Base-by-base conservation (phyloP, 768 basidiomycete genomes). In the Pleurotus salmoneostramineus region DNA sequence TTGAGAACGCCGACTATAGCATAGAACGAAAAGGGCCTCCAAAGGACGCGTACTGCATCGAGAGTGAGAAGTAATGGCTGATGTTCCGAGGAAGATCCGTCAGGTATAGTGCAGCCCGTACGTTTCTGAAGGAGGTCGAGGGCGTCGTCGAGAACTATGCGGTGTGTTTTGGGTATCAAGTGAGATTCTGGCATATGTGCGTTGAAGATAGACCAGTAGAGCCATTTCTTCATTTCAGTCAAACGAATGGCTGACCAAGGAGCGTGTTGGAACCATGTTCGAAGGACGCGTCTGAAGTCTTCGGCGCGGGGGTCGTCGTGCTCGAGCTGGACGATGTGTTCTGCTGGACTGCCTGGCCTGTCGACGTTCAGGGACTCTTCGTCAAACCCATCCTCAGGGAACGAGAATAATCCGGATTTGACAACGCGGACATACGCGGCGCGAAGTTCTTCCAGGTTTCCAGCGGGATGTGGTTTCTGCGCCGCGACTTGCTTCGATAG, bases 191-290 rank as follows among this genome's bases (percentile, higher is more conserved):
- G 85, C 34, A 90, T 74, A 40, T 83, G 76, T 4, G 80, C 75
- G 65, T 88, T 88, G 70, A 86, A 95, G 65, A 90, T 85, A 21
- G 83, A 80, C 93, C 93, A 95, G 57, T 91, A 85, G 33, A 96
- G 73, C 89, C 92, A 95, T 59, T 81, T 75, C 43, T 77, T 77
- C 57, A 92, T 72, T 67, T 93, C 83, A 40, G 80, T 73, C 14
- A 74, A 77, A 45, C 77, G 83, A 58, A 96, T 80, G 10, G 80
- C 74, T 0, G 86, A 86, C 89, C 90, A 96, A 0, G 85, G 83
- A 12, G 78, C 83, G 62, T 83, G 84, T 57, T 80, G 73, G 68
- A 95, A 95, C 92, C 92, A 89, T 15, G 84, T 87, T 65, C 88
- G 77, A 50, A 91, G 73, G 61, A 73, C 75, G 63, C 85, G 82